Evolutionary conservation across 768 basidiomycete species (phyloP).

Genomic region (Amylocystis lapponica): DNA sequence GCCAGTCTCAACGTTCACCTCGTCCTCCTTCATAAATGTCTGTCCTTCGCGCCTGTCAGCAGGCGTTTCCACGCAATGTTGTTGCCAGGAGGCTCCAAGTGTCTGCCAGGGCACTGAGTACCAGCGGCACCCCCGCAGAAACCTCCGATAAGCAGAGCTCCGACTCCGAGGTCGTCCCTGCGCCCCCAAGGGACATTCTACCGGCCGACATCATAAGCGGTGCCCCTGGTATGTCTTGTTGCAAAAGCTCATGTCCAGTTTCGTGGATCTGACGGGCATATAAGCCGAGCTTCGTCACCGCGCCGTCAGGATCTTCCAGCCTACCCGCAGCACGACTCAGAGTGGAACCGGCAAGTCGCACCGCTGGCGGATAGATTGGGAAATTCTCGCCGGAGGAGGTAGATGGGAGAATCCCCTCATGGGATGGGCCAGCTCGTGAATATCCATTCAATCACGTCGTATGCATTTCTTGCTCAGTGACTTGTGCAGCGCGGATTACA

Average conservation of each 20-base stretch:
- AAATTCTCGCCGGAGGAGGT: constrained; percentile 80
- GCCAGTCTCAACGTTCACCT: background rate
- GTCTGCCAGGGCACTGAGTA: constrained; percentile 17
- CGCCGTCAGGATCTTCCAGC: constrained; percentile 86
- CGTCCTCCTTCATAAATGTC: no score
- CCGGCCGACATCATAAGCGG: constrained; percentile 83
- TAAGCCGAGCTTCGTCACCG: constrained; percentile 82
- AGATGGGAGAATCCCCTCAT: constrained; percentile 98
- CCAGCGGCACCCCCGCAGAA: constrained; percentile 16
- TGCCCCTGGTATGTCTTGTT: constrained; percentile 60
- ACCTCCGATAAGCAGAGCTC: constrained; percentile 20
- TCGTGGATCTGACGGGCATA: no score
- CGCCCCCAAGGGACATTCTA: constrained; percentile 50
- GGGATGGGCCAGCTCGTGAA: constrained; percentile 94
- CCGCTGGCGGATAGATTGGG: constrained; percentile 94
- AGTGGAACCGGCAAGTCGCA: constrained; percentile 81
- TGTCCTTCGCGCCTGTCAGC: constrained; percentile 40
- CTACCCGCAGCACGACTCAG: constrained; percentile 93
- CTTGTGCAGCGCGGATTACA: constrained; percentile 76
- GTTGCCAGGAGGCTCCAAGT: constrained; percentile 16
- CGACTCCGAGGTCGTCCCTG: constrained; percentile 37
- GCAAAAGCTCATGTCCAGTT: background rate
- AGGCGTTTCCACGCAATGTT: constrained; percentile 17
- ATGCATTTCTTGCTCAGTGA: background rate
- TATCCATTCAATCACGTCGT: constrained; percentile 10